Evolutionary conservation across 257 asterid species (phyloP).

Genomic region (Marsdenia floribunda): DNA sequence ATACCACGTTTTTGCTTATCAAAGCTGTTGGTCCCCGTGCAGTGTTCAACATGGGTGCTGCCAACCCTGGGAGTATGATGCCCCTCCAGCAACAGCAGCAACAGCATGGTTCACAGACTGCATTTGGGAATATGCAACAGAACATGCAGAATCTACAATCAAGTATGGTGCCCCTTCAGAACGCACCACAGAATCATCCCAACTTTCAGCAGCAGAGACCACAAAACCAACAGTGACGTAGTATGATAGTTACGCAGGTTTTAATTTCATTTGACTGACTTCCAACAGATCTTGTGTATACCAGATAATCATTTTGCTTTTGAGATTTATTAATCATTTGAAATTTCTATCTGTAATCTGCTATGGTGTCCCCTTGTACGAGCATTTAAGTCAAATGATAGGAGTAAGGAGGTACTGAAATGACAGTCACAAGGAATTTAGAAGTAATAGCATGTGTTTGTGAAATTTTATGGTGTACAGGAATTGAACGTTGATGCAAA

Average conservation of each 20-base stretch:
- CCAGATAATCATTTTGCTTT: neutral
- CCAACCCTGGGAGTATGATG: conserved; percentile 68
- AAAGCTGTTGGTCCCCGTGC: conserved; percentile 13
- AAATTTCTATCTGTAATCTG: neutral
- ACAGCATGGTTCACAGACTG: conserved; percentile 52
- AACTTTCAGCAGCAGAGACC: conserved; percentile 90
- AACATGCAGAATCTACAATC: conserved; percentile 58
- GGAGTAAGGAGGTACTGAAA: neutral
- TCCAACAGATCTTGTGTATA: neutral
- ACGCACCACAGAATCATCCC: conserved; percentile 60
- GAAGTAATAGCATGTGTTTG: neutral
- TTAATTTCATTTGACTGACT: neutral
- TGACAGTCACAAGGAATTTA: neutral
- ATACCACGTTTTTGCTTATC: neutral
- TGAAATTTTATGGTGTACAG: neutral
- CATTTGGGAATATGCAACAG: conserved; percentile 76
- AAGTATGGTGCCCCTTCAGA: conserved; percentile 57
- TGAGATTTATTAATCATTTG: neutral
- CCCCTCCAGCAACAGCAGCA: conserved; percentile 57
- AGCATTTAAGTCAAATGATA: neutral
- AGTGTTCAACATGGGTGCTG: conserved; percentile 82
- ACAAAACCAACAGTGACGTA: conserved; percentile 63
- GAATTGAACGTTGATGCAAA: neutral
- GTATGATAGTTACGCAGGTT: neutral
- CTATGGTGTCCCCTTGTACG: neutral